Evolutionary conservation across 345 rosid genomes (phyloP), one percentile per base, ranked within the genome.

Genomic region (Rhizophora apiculata): DNA sequence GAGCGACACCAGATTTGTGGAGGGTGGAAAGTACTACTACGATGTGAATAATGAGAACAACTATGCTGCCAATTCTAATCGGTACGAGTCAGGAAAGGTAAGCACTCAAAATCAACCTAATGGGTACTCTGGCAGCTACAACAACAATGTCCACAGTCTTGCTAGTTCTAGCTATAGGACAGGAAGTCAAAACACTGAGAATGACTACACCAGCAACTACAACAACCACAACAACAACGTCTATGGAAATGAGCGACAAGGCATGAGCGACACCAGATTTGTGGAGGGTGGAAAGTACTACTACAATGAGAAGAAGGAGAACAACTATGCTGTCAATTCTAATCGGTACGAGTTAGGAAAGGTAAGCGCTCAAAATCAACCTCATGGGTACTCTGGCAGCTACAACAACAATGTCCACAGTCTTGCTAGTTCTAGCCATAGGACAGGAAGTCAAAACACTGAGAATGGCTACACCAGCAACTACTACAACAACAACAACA

Each of bases 261-360:
- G 89, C 46, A 84, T 81, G 90, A 89, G 91, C 11, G 88, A 87
- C 75, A 86, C 92, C 2, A 79, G 85, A 76, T 82, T 74, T 60
- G 16, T 82, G 77, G 87, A 70, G 61, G 80, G 81, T 20, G 89
- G 90, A 16, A 87, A 74, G 81, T 79, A 77, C 62, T 80, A 36
- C 53, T 60, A 79, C 63, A 61, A 74, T 62, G 70, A 53, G 8
- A 54, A 62, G 37, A 80, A 76, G 21, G 78, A 62, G 32, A 70
- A 74, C 24, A 24, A 24, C 24, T 24, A 24, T 24, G 24, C 24
- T 24, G 24, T 1, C 24, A 24, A 24, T 24, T 24, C 24, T 43
- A 13, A 3, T 43, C 19, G 15, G 49, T 43, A 43, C 49, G 18
- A 43, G 49, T 43, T 18, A 43, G 60, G 60, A 1, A 10, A 22